Evolutionary conservation across 805 yeast species (phyloP), one percentile per base, ranked within the genome.

Genomic region (Wickerhamiella cacticola): DNA sequence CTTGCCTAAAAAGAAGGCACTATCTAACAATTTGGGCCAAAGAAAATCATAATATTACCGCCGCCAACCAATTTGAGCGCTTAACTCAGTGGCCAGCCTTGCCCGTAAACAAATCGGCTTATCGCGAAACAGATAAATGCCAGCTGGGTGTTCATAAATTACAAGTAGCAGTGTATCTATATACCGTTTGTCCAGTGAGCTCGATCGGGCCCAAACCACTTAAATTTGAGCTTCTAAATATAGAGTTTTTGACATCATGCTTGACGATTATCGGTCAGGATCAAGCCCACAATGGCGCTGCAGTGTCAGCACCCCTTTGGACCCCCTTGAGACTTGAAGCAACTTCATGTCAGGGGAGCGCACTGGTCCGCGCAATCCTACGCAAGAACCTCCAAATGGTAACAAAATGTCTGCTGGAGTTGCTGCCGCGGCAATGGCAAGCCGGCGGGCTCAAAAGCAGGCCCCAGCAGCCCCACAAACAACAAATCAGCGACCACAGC

Each of bases 401-500:
- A 19, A 25, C 25, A 9, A 19, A 19, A 9, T 19, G 21, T 35
- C 40, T 19, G 40, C 45, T 21, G 39, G 15, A 18, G 46, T 16
- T 19, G 46, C 46, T 10, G 46, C 46, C 1, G 46, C 46, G 18
- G 46, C 39, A 15, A 16, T 33, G 15, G 46, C 46, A 2, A 43
- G 46, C 19, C 46, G 46, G 2, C 38, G 46, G 12, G 43, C 43
- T 3, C 43, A 40, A 24, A 19, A 18, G 5, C 21, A 18, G 16
- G 8, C 43, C 43, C 3, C 23, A 5, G 2, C 33, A 16, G 23
- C 16, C 21, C 24, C 21, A 1, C 34, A 40, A 16, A 15, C 21
- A 31, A 26, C 31, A 3, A 3, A 9, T 4, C 9, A 4, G 13
- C 22, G 28, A 15, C 31, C 16, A 5, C 31, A 29, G 12, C 21